phyloP scores from a whole-genome alignment of 352 stramenopile genomes.

The Globisporangium splendens region DNA sequence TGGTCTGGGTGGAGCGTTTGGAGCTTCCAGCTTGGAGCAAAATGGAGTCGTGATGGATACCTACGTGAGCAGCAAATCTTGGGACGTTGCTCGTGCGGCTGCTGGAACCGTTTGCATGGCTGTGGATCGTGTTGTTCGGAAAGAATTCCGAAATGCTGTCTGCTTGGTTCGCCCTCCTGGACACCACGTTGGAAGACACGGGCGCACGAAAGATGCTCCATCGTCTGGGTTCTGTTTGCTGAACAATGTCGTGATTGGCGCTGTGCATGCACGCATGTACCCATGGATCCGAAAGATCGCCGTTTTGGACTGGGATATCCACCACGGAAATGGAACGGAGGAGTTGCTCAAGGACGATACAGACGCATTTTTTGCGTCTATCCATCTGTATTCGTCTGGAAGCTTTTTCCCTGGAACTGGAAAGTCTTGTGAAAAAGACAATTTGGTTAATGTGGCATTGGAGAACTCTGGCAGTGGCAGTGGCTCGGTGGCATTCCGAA shows the following conservation, averaged over 20 bases:
- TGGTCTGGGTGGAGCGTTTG: slow-evolving; percentile 65
- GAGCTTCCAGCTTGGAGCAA: slow-evolving; percentile 56
- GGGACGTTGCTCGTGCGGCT: slow-evolving; percentile 75
- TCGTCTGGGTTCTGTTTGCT: slow-evolving; percentile 97
- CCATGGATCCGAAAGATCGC: slow-evolving; percentile 91
- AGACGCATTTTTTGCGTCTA: slow-evolving; percentile 82
- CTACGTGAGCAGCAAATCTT: slow-evolving; percentile 84
- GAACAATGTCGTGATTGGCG: slow-evolving; percentile 98
- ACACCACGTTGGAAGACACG: slow-evolving; percentile 89
- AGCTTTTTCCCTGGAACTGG: slow-evolving; percentile 81
- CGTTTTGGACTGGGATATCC: slow-evolving; percentile 99
- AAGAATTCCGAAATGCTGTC: slow-evolving; percentile 79
- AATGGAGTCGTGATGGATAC: slow-evolving; percentile 76
- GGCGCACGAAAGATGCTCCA: slow-evolving; percentile 59
- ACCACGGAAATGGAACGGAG: slow-evolving; percentile 98
- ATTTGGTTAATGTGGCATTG: slow-evolving; percentile 76
- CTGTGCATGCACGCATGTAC: slow-evolving; percentile 94
- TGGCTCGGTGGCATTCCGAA: slow-evolving; percentile 63
- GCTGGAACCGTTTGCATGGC: slow-evolving; percentile 77
- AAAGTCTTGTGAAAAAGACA: slow-evolving; percentile 49
- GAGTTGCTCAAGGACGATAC: slow-evolving; percentile 78
- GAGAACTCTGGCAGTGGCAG: slow-evolving; percentile 64
- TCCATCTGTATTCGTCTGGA: slow-evolving; percentile 73
- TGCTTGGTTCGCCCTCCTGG: slow-evolving; percentile 90
- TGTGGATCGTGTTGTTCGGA: slow-evolving; percentile 75